Evolutionary conservation across 148 eudicot genomes (phyloP), one percentile per base, ranked within the genome.

Genomic region (Suaeda aralocaspica): DNA sequence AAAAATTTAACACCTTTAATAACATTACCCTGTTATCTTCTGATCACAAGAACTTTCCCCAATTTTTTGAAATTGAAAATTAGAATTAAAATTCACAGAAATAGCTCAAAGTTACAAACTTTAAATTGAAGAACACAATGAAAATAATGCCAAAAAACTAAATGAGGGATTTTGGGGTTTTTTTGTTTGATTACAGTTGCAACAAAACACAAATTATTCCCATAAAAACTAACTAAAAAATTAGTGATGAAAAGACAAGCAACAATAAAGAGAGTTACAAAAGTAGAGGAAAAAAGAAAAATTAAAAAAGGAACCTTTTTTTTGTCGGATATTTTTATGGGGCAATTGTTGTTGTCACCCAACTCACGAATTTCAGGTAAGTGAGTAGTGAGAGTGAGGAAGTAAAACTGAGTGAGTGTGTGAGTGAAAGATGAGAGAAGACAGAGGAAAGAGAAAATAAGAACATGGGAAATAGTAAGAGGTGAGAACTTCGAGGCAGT

Each of bases 381-480:
- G 24, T 12, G 30, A 42, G 44, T n/a, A 19, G 49, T 14, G 24
- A 60, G 58, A 21, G 55, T 13, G 21, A 8, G 29, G 2, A 3
- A 57, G 65, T 13, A n/a, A n/a, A n/a, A n/a, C n/a, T n/a, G n/a
- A n/a, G n/a, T 36, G 41, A 36, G 41, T 36, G 5, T 36, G 41
- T 36, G 41, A 36, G 5, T 36, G 41, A 3, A 8, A 36, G 55
- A 34, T 15, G 58, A 1, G 19, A 25, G 26, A 0, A n/a, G 26
- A 21, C 46, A 41, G 44, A 48, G 49, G 59, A 62, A 34, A 61
- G 68, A 62, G 68, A 61, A 33, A 49, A 63, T 50, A 33, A 50
- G 74, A 72, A 56, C 44, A 60, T 46, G 28, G 36, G n/a, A 13
- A 30, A 26, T 26, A 69, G 15, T 9, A 57, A 19, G 52, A 41